phyloP scores from a whole-genome alignment of 1,284 basidiomycete genomes.

The Ustilago curta region DNA sequence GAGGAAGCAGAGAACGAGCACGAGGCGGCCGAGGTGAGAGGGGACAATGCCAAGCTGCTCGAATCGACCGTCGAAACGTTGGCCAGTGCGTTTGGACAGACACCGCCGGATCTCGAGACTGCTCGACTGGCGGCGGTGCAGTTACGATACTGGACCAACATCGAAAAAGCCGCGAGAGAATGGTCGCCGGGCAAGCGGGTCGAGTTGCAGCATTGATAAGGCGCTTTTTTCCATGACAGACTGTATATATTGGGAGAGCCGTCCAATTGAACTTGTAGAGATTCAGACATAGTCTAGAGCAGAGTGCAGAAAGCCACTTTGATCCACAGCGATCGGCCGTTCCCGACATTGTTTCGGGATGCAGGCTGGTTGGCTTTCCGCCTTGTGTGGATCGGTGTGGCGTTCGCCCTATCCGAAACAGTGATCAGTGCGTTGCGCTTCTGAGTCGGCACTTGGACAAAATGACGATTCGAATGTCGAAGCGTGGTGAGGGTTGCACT shows the following conservation, averaged over 20 bases:
- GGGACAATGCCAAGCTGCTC: slow-evolving; percentile 46
- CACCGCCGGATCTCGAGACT: slow-evolving; percentile 45
- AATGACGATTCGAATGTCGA: too few species aligned
- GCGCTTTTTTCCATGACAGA: background rate
- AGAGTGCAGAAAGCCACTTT: too few species aligned
- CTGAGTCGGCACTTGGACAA: too few species aligned
- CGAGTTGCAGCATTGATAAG: slow-evolving; percentile 56
- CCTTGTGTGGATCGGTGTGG: too few species aligned
- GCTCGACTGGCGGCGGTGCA: slow-evolving; percentile 54
- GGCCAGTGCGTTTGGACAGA: slow-evolving; percentile 46
- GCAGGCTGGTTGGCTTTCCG: too few species aligned
- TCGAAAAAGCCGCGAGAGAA: slow-evolving; percentile 64
- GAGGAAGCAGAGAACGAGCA: slow-evolving; percentile 57
- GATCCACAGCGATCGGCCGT: too few species aligned
- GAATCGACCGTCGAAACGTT: slow-evolving; percentile 40
- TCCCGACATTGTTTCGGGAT: too few species aligned
- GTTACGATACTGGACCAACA: slow-evolving; percentile 67
- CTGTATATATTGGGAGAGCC: slow-evolving; percentile 5
- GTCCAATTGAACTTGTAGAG: too few species aligned
- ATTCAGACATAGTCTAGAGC: too few species aligned
- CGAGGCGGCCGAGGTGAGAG: slow-evolving; percentile 55
- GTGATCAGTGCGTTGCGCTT: too few species aligned
- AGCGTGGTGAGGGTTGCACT: too few species aligned
- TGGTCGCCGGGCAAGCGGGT: slow-evolving; percentile 64
- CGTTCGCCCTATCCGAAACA: too few species aligned